phyloP scores from a whole-genome alignment of 495 filamentous ascomycete species.

The Neurospora terricola region DNA sequence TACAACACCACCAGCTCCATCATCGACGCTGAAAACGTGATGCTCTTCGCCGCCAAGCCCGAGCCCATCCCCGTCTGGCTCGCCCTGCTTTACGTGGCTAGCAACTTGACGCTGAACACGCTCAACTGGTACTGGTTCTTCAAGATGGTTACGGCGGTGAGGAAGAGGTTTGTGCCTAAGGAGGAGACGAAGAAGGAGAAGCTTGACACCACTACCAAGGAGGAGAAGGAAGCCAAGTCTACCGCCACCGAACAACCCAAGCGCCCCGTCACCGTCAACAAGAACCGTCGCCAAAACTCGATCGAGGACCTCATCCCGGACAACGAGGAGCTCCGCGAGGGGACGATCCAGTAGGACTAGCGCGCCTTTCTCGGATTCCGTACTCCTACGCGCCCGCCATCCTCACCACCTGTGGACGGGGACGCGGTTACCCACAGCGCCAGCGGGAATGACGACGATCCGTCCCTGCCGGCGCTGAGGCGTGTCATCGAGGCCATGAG shows the following conservation, averaged over 20 bases:
- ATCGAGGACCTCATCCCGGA: constrained; percentile 25
- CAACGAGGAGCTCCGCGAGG: constrained; percentile 22
- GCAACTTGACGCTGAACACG: constrained; percentile 71
- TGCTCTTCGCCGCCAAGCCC: constrained; percentile 35
- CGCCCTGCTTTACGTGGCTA: constrained; percentile 59
- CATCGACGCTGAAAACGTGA: constrained; percentile 30
- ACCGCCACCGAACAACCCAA: background rate
- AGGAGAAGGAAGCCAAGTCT: background rate
- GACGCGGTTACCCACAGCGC: background rate
- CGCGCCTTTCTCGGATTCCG: background rate
- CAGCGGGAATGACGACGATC: background rate
- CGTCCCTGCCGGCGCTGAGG: background rate
- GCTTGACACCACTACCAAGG: background rate
- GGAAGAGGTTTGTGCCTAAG: constrained; percentile 70
- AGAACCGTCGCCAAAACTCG: constrained; percentile 9
- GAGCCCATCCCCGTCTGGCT: constrained; percentile 69
- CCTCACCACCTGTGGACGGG: background rate
- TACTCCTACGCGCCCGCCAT: background rate
- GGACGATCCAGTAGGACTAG: constrained; percentile 21
- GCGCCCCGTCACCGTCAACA: background rate
- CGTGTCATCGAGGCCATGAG: background rate
- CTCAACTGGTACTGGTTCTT: constrained; percentile 95
- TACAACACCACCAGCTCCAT: constrained; percentile 21
- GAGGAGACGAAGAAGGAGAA: constrained; percentile 21
- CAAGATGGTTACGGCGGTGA: constrained; percentile 89